These are phyloP conservation scores for Cladophialophora yegresii DNA, from an alignment of 2,329 filamentous ascomycete species.

Conservation along the genomic window DNA sequence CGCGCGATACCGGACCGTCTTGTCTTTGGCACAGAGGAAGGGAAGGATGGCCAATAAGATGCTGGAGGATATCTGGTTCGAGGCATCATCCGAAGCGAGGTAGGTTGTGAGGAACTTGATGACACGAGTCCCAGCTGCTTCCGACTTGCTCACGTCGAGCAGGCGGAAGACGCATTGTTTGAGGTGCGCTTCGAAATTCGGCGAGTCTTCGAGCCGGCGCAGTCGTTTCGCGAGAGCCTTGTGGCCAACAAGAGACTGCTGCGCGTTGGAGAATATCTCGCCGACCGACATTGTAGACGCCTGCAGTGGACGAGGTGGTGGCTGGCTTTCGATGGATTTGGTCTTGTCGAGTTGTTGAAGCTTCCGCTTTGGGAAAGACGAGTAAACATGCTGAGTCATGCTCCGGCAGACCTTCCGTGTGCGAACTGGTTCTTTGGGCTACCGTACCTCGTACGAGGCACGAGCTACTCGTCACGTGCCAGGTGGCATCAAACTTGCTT, in stretches of 20 bases:
- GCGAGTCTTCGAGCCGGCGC: conserved; percentile 73
- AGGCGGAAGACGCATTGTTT: conserved; percentile 77
- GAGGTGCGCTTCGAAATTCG: conserved; percentile 83
- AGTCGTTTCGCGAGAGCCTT: conserved; percentile 84
- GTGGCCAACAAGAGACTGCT: conserved; percentile 85
- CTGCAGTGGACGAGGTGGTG: no score
- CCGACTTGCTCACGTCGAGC: conserved; percentile 87
- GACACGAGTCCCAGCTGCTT: conserved; percentile 80
- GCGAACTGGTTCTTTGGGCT: background rate
- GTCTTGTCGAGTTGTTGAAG: background rate
- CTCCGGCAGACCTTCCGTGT: background rate
- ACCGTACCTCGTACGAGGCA: background rate
- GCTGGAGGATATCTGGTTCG: conserved; percentile 72
- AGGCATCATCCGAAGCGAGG: conserved; percentile 81
- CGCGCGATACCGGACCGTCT: conserved; percentile 83
- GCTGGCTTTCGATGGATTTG: background rate
- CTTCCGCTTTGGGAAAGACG: background rate
- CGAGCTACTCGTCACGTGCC: no score
- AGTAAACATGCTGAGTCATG: conserved; percentile 8
- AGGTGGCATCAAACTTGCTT: background rate
- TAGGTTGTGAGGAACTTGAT: conserved; percentile 88
- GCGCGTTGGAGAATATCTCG: conserved; percentile 69
- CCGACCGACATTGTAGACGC: conserved; percentile 32
- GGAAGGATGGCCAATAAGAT: conserved; percentile 66
- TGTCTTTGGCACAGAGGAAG: conserved; percentile 84